Evolutionary conservation across 495 filamentous ascomycete species (phyloP), one percentile per base, ranked within the genome.

Genomic region (Lophiotrema nucula): DNA sequence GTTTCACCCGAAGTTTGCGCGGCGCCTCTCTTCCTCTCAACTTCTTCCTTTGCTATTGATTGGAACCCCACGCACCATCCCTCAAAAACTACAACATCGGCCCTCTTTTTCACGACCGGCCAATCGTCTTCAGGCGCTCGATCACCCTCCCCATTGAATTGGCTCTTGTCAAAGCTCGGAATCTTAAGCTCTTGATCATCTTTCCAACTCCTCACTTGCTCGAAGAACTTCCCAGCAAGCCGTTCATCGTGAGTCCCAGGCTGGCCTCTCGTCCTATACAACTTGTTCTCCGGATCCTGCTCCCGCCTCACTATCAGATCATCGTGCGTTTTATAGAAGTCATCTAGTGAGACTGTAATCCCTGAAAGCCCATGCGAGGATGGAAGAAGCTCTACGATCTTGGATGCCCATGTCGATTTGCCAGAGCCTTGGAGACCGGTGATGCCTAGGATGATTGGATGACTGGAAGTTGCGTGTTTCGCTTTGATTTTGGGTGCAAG

Each of bases 151-250:
- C 60, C 60, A 23, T 53, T 49, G 35, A 58, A 63, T 23, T 42
- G 43, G 37, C 60, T 63, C 47, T 63, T 63, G 43, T 63, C 60
- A 28, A 63, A 63, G 15, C 41, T 55, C 21, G 60, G 60, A 24
- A 63, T 53, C 35, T 19, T 41, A 4, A 63, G 1, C 24, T 26
- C 48, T 1, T 16, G 16, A 8, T 37, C 24, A 4, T 42, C 52
- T 5, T 27, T 48, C n/a, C 27, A 51, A 2, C 11, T 18, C 25
- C 24, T 56, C 21, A 56, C 4, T 15, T 43, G 5, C n/a, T 21
- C 22, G 21, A 62, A 62, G 47, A 62, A 62, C 1, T 38, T 5
- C 21, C 15, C 19, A 16, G 58, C 58, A 10, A 62, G 45, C 35
- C 48, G 18, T 28, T 55, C 58, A 23, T 62, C 58, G 33, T 62